These are phyloP conservation scores for Eucalyptus leucophloia DNA, from an alignment of 345 rosid species.

Conservation along the genomic window DNA sequence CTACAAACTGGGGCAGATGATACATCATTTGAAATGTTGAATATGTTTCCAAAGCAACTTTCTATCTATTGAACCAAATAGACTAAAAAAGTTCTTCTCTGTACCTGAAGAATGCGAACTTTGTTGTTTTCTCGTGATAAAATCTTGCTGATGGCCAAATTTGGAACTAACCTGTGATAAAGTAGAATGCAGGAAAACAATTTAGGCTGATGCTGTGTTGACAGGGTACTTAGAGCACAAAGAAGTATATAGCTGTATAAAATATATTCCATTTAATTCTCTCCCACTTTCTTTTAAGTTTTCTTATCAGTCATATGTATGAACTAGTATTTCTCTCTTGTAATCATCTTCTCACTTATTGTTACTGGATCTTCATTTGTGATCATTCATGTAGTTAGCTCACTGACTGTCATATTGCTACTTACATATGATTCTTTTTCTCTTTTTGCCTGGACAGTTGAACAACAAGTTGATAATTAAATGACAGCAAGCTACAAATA, in stretches of 20 bases:
- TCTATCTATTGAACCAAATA: not conserved
- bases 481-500: not conserved
- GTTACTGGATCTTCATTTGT: not conserved
- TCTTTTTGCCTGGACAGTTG: not conserved
- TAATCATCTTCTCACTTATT: not conserved
- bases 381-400: not conserved
- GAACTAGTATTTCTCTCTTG: not conserved
- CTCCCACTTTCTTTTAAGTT: not conserved
- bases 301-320: not conserved
- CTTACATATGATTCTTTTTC: not conserved
- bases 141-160: slow-evolving; percentile 86
- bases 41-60: not conserved
- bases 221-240: not conserved
- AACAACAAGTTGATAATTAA: not conserved
- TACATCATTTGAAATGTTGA: not conserved
- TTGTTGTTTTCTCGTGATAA: slow-evolving; percentile 82
- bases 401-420: not conserved
- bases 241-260: not conserved
- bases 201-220: not conserved
- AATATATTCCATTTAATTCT: not conserved
- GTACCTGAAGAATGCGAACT: slow-evolving; percentile 93
- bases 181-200: not conserved
- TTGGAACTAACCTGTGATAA: slow-evolving; percentile 82
- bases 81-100: not conserved
- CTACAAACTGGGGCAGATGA: not conserved